phyloP scores from a whole-genome alignment of 169 alveolate species.

The Blepharisma undulans region DNA sequence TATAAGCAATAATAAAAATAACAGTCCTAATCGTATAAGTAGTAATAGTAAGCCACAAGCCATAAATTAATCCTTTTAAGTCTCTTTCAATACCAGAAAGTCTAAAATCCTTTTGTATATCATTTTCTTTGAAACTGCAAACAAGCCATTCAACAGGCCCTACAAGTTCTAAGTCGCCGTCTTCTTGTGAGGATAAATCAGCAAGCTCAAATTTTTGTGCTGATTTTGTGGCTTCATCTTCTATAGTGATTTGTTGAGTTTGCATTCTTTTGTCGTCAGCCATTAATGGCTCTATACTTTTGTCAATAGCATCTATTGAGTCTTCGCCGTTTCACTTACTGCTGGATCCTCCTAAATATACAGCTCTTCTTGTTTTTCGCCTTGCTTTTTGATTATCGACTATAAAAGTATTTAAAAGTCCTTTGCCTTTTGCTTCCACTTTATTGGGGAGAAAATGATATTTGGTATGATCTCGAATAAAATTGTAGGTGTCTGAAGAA shows the following conservation, averaged over 20 bases:
- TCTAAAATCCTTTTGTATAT: not conserved
- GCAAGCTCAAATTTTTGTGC: not conserved
- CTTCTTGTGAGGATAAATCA: not conserved
- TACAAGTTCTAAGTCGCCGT: not conserved
- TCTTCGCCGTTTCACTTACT: not conserved
- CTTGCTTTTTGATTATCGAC: not conserved
- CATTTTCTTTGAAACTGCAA: conserved; percentile 17
- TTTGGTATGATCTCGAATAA: not conserved
- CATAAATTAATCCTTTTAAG: not conserved
- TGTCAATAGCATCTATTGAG: not conserved
- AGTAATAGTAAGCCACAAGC: not conserved
- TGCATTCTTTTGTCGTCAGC: not conserved
- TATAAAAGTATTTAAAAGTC: not conserved
- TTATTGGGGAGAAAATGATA: not conserved
- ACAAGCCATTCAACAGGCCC: conserved; percentile 24
- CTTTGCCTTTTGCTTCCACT: conserved; percentile 34
- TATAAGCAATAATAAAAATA: not conserved
- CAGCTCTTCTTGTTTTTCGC: not conserved
- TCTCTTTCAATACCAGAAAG: not conserved
- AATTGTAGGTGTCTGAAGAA: not conserved
- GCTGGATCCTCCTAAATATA: not conserved
- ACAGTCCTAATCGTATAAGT: not conserved
- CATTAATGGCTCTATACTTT: not conserved
- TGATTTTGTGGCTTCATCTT: not conserved
- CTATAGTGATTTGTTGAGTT: not conserved